phyloP scores from a whole-genome alignment of 2,329 filamentous ascomycete genomes.

The Daldinia eschscholtzii region DNA sequence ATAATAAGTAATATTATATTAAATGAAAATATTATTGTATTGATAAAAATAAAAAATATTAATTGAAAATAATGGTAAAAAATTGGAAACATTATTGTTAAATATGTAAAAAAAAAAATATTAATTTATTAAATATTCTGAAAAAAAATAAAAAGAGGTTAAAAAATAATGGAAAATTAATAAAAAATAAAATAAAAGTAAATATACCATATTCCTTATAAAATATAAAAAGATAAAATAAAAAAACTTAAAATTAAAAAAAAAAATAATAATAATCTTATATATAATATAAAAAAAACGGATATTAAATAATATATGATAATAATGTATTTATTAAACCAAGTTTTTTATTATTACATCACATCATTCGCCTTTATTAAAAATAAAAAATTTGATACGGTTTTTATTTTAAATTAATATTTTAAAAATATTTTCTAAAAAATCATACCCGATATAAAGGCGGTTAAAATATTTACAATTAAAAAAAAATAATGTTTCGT shows the following conservation, averaged over 20 bases:
- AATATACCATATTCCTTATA: neutral
- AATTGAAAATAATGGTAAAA: neutral
- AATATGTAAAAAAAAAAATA: too few relatives aligned
- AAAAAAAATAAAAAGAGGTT: too few relatives aligned
- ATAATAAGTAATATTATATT: too few relatives aligned
- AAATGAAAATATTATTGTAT: too few relatives aligned
- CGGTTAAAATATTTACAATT: neutral
- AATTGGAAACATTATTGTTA: too few relatives aligned
- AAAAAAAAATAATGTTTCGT: too few relatives aligned
- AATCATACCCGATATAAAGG: too few relatives aligned
- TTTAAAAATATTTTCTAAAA: too few relatives aligned
- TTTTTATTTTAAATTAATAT: too few relatives aligned
- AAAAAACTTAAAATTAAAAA: too few relatives aligned
- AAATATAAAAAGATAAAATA: slow-evolving; percentile 1
- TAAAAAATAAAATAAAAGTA: neutral
- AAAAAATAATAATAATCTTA: too few relatives aligned
- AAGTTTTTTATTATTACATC: neutral
- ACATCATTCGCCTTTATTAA: neutral
- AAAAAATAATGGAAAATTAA: neutral
- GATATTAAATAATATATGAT: neutral
- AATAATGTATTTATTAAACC: neutral
- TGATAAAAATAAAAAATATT: neutral
- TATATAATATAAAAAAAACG: too few relatives aligned
- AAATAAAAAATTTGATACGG: neutral
- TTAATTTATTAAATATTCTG: neutral